Conservation (phyloP, 257 asterid species). For the Paulownia fortunei region DNA sequence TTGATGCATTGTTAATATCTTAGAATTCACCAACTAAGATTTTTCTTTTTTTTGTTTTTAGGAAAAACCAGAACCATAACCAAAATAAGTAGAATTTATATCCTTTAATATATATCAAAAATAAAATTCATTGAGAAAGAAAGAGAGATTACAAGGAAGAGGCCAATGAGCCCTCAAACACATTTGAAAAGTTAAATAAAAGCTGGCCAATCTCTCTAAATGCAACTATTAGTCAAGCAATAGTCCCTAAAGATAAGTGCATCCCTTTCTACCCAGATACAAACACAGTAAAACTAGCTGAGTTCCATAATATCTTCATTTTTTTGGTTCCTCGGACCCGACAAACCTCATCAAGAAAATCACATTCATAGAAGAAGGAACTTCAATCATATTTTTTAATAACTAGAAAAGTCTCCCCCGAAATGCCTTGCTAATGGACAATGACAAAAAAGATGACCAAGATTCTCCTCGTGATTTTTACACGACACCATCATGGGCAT, state of each 20-base stretch:
- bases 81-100: neutral
- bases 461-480: neutral
- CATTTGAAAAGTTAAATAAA: neutral
- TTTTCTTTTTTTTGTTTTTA: neutral
- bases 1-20: neutral
- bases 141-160: neutral
- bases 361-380: too few species aligned
- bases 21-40: neutral
- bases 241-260: neutral
- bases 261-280: neutral
- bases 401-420: neutral
- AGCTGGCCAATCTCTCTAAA: neutral
- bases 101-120: neutral
- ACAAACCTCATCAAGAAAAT: too few species aligned
- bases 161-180: neutral
- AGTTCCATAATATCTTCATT: neutral
- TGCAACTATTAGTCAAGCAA: neutral
- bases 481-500: too few species aligned
- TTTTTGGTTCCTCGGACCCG: too few species aligned
- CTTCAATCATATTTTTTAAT: too few species aligned
- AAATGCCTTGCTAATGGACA: neutral
- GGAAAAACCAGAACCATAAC: neutral
- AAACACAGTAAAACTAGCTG: neutral
- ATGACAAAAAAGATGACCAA: neutral
- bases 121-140: neutral